A percentile compares a stretch with the other conserved stretches of the same genome.
These are phyloP conservation scores for Fusarium sp. DNA, from an alignment of 2,329 filamentous ascomycete species.

Conservation along the genomic window DNA sequence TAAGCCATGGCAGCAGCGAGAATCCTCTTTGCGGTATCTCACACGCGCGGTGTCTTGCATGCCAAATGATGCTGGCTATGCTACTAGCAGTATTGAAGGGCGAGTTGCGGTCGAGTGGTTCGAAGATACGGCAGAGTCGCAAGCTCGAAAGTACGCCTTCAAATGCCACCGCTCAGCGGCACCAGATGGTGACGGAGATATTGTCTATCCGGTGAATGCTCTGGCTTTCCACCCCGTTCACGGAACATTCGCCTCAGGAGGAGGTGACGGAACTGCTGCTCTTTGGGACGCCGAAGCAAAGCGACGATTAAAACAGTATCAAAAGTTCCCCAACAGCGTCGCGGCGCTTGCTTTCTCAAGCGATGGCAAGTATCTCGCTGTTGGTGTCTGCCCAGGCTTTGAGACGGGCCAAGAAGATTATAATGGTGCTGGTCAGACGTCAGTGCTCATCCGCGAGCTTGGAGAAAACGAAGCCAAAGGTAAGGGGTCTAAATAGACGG, in stretches of 20 bases:
- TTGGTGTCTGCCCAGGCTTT: conserved; percentile 86
- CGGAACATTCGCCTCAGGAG: conserved; percentile 88
- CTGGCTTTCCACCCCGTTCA: conserved; percentile 84
- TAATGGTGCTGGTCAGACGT: conserved; percentile 74
- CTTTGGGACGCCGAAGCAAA: conserved; percentile 94
- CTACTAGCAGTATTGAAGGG: conserved; percentile 91
- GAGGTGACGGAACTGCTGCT: conserved; percentile 90
- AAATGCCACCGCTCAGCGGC: conserved; percentile 91
- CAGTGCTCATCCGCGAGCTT: conserved; percentile 83
- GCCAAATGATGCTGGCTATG: conserved; percentile 95
- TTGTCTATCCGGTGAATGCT: conserved; percentile 92
- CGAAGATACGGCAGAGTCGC: conserved; percentile 84
- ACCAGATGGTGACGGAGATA: conserved; percentile 71
- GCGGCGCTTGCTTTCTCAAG: conserved; percentile 79
- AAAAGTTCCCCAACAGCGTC: conserved; percentile 81
- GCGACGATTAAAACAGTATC: conserved; percentile 88
- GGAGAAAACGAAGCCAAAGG: conserved; percentile 88
- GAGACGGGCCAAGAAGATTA: conserved; percentile 87
- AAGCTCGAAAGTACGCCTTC: conserved; percentile 96
- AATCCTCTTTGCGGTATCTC: conserved; percentile 95
- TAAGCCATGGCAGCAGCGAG: conserved; percentile 90
- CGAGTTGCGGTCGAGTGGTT: conserved; percentile 98
- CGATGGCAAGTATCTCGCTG: conserved; percentile 80
- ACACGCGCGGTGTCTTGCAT: conserved; percentile 93
- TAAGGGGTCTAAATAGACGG: conserved; percentile 73